Percentiles rank a stretch among this genome's conserved stretches.
phyloP scores from a whole-genome alignment of 2,329 filamentous ascomycete species.

The Exophiala sp. region DNA sequence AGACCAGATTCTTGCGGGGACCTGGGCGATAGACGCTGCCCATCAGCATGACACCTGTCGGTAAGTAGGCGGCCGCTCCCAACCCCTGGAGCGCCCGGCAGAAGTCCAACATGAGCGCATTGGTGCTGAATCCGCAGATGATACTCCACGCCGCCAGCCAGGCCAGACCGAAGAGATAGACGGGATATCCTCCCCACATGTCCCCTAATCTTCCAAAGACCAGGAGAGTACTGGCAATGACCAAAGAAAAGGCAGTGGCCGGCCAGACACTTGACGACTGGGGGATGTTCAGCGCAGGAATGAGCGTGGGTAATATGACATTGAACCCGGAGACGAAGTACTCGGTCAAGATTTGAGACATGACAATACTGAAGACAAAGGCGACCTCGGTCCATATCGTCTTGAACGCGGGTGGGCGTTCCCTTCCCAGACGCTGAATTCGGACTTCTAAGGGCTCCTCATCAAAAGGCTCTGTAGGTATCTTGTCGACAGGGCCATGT shows the following conservation, averaged over 20 bases:
- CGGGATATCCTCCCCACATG: constrained; percentile 57
- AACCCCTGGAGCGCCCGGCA: constrained; percentile 70
- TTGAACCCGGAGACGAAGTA: constrained; percentile 73
- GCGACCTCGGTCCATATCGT: constrained; percentile 52
- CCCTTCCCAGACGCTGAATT: constrained; percentile 57
- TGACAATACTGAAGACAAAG: constrained; percentile 57
- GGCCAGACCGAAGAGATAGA: constrained; percentile 56
- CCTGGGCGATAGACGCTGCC: constrained; percentile 61
- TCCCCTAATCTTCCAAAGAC: constrained; percentile 53
- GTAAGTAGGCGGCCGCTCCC: constrained; percentile 65
- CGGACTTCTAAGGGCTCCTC: constrained; percentile 28
- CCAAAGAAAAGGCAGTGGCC: constrained; percentile 47
- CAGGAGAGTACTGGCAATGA: constrained; percentile 45
- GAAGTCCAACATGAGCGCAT: constrained; percentile 64
- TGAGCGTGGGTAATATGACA: constrained; percentile 60
- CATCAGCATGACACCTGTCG: constrained; percentile 61
- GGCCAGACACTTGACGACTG: constrained; percentile 56
- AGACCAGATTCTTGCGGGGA: constrained; percentile 62
- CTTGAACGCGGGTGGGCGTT: constrained; percentile 54
- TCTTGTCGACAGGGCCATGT: constrained; percentile 4
- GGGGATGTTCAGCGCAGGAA: constrained; percentile 58
- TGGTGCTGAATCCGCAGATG: constrained; percentile 62
- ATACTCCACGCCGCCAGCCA: constrained; percentile 66
- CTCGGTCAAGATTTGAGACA: constrained; percentile 62
- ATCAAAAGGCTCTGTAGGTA: constrained; percentile 5